These are phyloP conservation scores for Talaromyces amestolkiae DNA, from an alignment of 2,329 filamentous ascomycete genomes.

Conservation along the genomic window DNA sequence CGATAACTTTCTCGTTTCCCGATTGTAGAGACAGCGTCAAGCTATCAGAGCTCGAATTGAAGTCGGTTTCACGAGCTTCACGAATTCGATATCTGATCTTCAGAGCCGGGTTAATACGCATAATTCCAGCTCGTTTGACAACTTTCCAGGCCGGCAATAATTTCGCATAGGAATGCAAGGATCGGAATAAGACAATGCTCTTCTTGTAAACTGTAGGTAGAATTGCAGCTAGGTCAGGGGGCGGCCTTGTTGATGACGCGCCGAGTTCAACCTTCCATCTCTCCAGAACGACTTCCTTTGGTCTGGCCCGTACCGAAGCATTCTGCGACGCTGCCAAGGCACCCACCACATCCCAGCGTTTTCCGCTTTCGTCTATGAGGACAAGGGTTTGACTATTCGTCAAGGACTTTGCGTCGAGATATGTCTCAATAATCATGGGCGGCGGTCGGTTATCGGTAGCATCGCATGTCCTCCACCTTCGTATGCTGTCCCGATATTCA, in stretches of 20 bases:
- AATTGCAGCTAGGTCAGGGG: conserved; percentile 54
- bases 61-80: conserved; percentile 54
- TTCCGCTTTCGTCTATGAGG: conserved; percentile 81
- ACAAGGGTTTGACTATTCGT: conserved; percentile 84
- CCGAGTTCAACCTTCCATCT: conserved; percentile 86
- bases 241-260: conserved; percentile 55
- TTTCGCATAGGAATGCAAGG: conserved; percentile 77
- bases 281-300: conserved; percentile 78
- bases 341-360: conserved; percentile 88
- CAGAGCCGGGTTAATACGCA: conserved; percentile 61
- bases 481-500: conserved; percentile 76
- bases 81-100: conserved; percentile 78
- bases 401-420: conserved; percentile 74
- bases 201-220: conserved; percentile 95
- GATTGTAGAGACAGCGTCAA: conserved; percentile 70
- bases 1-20: conserved; percentile 61
- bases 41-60: conserved; percentile 61
- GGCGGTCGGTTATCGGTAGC: conserved; percentile 74
- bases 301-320: conserved; percentile 47
- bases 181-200: conserved; percentile 89
- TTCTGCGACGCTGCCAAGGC: conserved; percentile 66
- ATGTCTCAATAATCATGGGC: conserved; percentile 85
- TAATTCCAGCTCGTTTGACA: conserved; percentile 70
- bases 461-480: conserved; percentile 77
- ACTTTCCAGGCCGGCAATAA: conserved; percentile 86